Percentiles rank a stretch among this genome's conserved stretches.
These are phyloP conservation scores for Jacaranda mimosifolia DNA, from an alignment of 257 asterid species.

Conservation along the genomic window DNA sequence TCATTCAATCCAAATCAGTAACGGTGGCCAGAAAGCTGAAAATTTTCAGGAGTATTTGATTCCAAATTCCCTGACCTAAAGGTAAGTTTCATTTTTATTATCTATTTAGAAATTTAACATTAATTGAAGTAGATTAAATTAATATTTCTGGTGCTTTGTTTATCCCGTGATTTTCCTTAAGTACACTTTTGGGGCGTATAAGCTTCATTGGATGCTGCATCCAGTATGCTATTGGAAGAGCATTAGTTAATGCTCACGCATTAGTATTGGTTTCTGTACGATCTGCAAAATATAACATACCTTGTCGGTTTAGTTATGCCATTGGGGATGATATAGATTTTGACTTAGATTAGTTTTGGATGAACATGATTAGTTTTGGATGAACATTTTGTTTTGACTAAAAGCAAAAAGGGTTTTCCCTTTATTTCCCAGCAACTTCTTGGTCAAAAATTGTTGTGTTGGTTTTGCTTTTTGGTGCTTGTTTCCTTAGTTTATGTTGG, in stretches of 20 bases:
- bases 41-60: no score
- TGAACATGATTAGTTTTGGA: not conserved
- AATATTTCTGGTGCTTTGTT: no score
- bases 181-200: no score
- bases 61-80: no score
- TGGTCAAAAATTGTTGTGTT: not conserved
- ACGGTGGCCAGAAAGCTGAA: no score
- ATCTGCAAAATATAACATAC: constrained; percentile 5
- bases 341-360: not conserved
- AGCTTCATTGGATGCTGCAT: not conserved
- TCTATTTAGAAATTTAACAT: no score
- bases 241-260: not conserved
- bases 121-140: no score
- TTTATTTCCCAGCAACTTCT: not conserved
- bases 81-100: no score
- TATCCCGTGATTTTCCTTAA: no score
- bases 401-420: not conserved
- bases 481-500: not conserved
- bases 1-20: no score
- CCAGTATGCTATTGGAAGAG: not conserved
- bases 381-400: not conserved
- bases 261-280: not conserved
- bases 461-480: not conserved
- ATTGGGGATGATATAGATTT: not conserved
- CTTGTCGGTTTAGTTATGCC: constrained; percentile 5